Evolutionary conservation across 176 grass and related monocot genomes (phyloP).

Genomic region (Zizania latifolia): DNA sequence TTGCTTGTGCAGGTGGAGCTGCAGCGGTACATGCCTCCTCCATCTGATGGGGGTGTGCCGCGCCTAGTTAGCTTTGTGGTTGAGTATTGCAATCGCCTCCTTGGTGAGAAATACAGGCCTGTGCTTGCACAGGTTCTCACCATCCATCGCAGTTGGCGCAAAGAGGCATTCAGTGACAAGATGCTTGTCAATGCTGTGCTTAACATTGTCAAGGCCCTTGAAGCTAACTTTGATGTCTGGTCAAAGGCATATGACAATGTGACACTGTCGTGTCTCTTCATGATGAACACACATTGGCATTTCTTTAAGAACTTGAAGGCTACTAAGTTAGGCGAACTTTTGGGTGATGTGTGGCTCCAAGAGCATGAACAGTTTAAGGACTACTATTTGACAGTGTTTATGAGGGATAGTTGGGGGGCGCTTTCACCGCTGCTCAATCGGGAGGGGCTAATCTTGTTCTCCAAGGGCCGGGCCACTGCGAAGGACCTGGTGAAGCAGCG

Average conservation of each 20-base stretch:
- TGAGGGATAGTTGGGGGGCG: conserved; percentile 81
- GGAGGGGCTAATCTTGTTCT: conserved; percentile 86
- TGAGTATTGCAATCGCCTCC: conserved; percentile 66
- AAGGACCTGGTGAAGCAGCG: conserved; percentile 86
- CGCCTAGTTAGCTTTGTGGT: conserved; percentile 63
- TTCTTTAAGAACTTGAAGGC: conserved; percentile 73
- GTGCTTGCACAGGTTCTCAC: conserved; percentile 58
- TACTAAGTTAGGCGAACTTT: conserved; percentile 56
- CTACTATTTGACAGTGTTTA: conserved; percentile 48
- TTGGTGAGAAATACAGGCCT: conserved; percentile 52
- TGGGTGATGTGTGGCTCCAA: conserved; percentile 68
- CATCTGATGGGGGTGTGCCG: conserved; percentile 49
- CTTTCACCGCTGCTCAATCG: conserved; percentile 59
- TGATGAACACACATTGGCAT: conserved; percentile 86
- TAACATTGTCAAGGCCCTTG: conserved; percentile 65
- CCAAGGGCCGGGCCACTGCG: conserved; percentile 72
- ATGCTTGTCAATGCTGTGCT: conserved; percentile 43
- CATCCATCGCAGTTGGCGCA: conserved; percentile 74
- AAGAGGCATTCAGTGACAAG: conserved; percentile 59
- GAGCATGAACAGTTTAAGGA: conserved; percentile 85
- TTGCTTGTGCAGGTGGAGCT: conserved; percentile 75
- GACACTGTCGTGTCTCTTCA: conserved; percentile 45
- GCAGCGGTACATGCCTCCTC: conserved; percentile 53
- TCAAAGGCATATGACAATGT: conserved; percentile 54
- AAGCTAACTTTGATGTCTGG: conserved; percentile 80